Percentiles rank a stretch among this genome's conserved stretches.
Conservation (phyloP, 257 asterid species). For the Fraxinus americana region DNA sequence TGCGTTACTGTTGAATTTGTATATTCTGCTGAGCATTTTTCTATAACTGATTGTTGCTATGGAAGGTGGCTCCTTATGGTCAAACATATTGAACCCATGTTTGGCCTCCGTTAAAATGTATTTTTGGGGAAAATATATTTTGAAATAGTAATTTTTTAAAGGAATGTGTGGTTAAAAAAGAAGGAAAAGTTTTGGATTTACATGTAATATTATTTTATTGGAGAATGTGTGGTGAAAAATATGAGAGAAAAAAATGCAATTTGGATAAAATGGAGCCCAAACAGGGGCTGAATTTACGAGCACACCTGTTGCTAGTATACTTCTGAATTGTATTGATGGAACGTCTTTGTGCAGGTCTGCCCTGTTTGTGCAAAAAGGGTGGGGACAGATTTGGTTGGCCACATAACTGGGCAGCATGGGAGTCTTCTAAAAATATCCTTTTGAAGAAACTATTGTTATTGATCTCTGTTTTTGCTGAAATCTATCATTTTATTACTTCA, state of each 20-base stretch:
- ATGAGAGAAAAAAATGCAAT: no score
- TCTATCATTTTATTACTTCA: not conserved
- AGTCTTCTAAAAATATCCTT: slow-evolving; percentile 81
- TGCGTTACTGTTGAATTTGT: not conserved
- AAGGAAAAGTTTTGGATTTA: no score
- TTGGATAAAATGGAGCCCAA: no score
- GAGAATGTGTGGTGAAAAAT: no score
- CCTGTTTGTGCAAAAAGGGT: slow-evolving; percentile 71
- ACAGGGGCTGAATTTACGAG: not conserved
- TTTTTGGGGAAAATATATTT: no score
- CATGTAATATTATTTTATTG: no score
- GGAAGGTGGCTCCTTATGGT: not conserved
- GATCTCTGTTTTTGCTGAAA: not conserved
- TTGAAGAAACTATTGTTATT: slow-evolving; percentile 12
- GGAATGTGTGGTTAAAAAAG: no score
- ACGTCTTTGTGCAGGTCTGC: slow-evolving; percentile 55
- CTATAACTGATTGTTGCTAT: not conserved
- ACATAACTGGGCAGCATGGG: slow-evolving; percentile 73
- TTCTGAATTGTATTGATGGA: not conserved
- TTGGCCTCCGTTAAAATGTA: no score
- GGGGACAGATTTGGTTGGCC: slow-evolving; percentile 69
- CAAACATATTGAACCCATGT: not conserved
- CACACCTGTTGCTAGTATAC: not conserved
- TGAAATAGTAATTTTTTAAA: no score
- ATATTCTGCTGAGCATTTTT: not conserved